Percentiles rank a stretch among this genome's conserved stretches.
phyloP scores from a whole-genome alignment of 352 stramenopile species.

The Pythium monospermum region DNA sequence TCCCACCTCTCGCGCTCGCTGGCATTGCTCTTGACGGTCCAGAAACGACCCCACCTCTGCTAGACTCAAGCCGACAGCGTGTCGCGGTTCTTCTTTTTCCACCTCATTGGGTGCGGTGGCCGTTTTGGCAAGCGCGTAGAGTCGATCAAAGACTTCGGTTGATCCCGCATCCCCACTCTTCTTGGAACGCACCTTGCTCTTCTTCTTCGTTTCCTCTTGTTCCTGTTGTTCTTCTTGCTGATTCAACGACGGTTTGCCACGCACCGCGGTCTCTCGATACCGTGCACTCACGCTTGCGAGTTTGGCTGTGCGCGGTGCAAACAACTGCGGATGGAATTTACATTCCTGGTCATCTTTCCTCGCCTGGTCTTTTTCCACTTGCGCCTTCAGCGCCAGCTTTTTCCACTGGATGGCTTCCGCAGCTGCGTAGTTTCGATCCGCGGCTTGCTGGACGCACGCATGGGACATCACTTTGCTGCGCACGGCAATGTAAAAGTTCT shows the following conservation, averaged over 20 bases:
- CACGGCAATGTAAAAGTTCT: slow-evolving; percentile 18
- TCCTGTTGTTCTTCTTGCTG: too few species aligned
- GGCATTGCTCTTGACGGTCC: slow-evolving; percentile 8
- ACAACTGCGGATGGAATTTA: slow-evolving; percentile 30
- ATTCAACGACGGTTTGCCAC: too few species aligned
- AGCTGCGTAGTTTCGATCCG: slow-evolving; percentile 32
- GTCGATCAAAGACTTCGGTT: slow-evolving; percentile 7
- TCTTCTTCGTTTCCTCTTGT: neutral
- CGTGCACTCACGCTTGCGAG: neutral
- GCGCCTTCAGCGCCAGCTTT: slow-evolving; percentile 22
- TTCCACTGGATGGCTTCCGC: slow-evolving; percentile 28
- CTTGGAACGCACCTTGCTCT: neutral
- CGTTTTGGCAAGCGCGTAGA: slow-evolving; percentile 1
- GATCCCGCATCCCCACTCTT: neutral
- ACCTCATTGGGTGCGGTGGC: neutral
- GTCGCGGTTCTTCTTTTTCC: neutral
- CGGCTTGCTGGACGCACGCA: slow-evolving; percentile 21
- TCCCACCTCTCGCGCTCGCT: slow-evolving; percentile 5
- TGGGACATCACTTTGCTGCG: slow-evolving; percentile 17
- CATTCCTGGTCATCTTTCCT: slow-evolving; percentile 25
- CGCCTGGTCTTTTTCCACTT: slow-evolving; percentile 23
- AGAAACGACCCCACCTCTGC: slow-evolving; percentile 7
- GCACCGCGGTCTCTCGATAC: too few species aligned
- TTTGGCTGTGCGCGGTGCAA: slow-evolving; percentile 5
- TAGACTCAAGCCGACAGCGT: neutral